phyloP scores from a whole-genome alignment of 805 yeast species.

The Kuraishia hungarica region DNA sequence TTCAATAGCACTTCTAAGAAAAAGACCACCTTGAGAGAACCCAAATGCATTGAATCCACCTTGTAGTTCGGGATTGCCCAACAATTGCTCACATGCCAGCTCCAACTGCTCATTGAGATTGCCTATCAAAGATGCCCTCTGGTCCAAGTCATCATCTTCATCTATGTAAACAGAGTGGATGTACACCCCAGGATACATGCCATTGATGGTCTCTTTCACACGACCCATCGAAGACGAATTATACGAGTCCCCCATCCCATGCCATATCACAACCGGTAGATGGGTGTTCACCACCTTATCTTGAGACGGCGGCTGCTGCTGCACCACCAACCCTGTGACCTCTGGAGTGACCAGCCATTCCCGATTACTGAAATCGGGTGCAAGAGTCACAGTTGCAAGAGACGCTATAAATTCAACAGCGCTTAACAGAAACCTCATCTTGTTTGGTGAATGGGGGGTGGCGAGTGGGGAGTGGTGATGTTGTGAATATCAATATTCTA shows the following conservation, averaged over 20 bases:
- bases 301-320: background rate
- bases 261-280: constrained; percentile 61
- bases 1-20: constrained; percentile 59
- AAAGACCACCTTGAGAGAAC: constrained; percentile 79
- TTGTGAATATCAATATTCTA: no score
- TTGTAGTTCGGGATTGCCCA: constrained; percentile 31
- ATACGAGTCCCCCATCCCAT: constrained; percentile 74
- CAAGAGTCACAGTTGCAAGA: background rate
- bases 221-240: constrained; percentile 49
- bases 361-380: no score
- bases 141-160: constrained; percentile 41
- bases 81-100: constrained; percentile 46
- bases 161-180: constrained; percentile 49
- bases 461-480: no score
- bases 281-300: background rate
- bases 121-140: constrained; percentile 48
- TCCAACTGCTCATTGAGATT: constrained; percentile 47
- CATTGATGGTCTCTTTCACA: constrained; percentile 32
- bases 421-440: background rate
- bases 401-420: background rate
- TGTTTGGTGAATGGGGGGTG: no score
- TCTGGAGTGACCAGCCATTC: background rate
- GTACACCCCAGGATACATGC: constrained; percentile 37
- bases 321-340: background rate
- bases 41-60: constrained; percentile 69